Percentiles rank a stretch among this genome's conserved stretches.
phyloP scores from a whole-genome alignment of 2,329 filamentous ascomycete genomes.

The Nemania sp. region DNA sequence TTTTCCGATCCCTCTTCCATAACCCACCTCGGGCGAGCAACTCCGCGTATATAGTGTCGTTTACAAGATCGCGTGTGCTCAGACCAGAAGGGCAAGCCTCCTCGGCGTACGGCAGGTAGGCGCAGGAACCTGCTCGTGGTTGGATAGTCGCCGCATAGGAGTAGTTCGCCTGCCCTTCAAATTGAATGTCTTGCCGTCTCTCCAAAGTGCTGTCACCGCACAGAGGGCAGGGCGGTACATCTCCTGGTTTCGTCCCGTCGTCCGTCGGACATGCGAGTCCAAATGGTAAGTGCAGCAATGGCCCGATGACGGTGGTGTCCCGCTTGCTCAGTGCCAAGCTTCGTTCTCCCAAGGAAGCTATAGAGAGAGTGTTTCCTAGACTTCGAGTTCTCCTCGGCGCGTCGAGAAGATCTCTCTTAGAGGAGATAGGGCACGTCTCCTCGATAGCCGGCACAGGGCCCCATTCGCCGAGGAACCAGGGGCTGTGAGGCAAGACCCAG shows the following conservation, averaged over 20 bases:
- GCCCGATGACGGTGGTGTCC: constrained; percentile 10
- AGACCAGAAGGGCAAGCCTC: constrained; percentile 10
- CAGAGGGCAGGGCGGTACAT: constrained; percentile 7
- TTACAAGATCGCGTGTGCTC: constrained; percentile 11
- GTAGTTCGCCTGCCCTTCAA: constrained; percentile 10
- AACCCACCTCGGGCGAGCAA: constrained; percentile 9
- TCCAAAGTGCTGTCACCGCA: constrained; percentile 8
- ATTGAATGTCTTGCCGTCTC: constrained; percentile 8
- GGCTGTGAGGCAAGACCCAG: constrained; percentile 14
- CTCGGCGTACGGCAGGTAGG: constrained; percentile 9
- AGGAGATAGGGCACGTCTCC: constrained; percentile 15
- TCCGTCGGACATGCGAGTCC: constrained; percentile 14
- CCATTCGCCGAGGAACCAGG: background rate
- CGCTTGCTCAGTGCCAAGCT: background rate
- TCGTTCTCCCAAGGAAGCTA: constrained; percentile 4
- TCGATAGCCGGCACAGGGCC: background rate
- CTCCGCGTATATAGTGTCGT: constrained; percentile 11
- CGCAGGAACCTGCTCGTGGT: constrained; percentile 10
- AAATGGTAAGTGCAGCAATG: constrained; percentile 16
- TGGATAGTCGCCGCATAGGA: constrained; percentile 10
- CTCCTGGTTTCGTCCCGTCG: constrained; percentile 1
- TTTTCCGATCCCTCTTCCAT: constrained; percentile 11
- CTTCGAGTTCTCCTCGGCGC: constrained; percentile 10
- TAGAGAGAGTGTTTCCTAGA: constrained; percentile 10
- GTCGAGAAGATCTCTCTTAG: constrained; percentile 12